phyloP scores from a whole-genome alignment of 306 rosid genomes.

The Pyrus communis region DNA sequence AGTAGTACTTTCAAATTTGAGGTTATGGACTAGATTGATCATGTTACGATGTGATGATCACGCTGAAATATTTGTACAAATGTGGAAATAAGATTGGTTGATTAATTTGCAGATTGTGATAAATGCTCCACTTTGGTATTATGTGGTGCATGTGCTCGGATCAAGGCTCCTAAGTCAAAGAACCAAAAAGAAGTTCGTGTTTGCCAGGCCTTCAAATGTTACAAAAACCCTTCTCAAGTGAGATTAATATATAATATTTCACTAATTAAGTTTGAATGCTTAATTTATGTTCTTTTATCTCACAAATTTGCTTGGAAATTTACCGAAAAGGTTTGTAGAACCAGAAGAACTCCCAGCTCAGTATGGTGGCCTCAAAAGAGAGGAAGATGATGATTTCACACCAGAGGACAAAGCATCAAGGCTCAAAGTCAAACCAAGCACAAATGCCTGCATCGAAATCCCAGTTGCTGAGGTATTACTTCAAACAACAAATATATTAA shows the following conservation, averaged over 20 bases:
- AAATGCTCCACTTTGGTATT: slow-evolving; percentile 79
- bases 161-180: slow-evolving; percentile 42
- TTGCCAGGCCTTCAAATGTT: slow-evolving; percentile 49
- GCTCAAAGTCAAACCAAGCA: slow-evolving; percentile 35
- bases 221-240: slow-evolving; percentile 65
- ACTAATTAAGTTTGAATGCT: not conserved
- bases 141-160: slow-evolving; percentile 43
- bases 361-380: slow-evolving; percentile 79
- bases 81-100: not conserved
- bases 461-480: slow-evolving; percentile 45
- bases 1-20: not conserved
- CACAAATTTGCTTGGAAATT: not conserved
- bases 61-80: no score
- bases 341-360: slow-evolving; percentile 69
- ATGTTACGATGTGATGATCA: not conserved
- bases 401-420: slow-evolving; percentile 45
- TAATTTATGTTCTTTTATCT: not conserved
- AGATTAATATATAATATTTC: not conserved
- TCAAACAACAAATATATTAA: not conserved
- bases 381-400: slow-evolving; percentile 49
- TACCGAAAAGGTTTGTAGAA: slow-evolving; percentile 42
- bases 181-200: slow-evolving; percentile 47
- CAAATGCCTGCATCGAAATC: slow-evolving; percentile 36
- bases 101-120: slow-evolving; percentile 44
- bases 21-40: no score